phyloP scores from a whole-genome alignment of 306 rosid genomes.

The Biancaea sappan region DNA sequence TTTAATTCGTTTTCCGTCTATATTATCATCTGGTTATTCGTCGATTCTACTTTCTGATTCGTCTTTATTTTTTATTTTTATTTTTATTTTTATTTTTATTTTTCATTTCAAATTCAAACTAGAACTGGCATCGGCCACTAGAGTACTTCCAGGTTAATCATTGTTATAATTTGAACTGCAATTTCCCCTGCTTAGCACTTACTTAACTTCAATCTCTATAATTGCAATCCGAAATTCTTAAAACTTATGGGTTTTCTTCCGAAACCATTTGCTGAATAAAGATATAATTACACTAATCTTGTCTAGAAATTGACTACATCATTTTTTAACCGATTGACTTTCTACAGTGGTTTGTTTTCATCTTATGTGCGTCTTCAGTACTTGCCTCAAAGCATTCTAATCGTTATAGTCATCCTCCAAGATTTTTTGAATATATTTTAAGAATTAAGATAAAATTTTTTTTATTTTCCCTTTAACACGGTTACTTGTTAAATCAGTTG shows the following conservation, averaged over 20 bases:
- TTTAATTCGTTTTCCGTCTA: neutral
- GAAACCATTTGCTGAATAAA: neutral
- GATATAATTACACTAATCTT: neutral
- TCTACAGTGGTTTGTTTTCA: neutral
- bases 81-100: neutral
- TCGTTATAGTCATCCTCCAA: neutral
- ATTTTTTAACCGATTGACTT: neutral
- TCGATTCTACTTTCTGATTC: constrained; percentile 9
- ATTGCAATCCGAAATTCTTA: neutral
- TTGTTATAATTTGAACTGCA: neutral
- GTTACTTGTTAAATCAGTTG: neutral
- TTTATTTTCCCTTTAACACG: neutral
- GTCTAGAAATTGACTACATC: too few relatives aligned
- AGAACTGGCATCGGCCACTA: neutral
- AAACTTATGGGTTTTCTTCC: neutral
- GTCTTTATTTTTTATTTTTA: neutral
- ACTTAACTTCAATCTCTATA: neutral
- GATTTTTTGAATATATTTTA: neutral
- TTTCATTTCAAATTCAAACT: neutral
- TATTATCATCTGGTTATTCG: constrained; percentile 41
- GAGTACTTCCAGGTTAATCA: neutral
- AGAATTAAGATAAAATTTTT: neutral
- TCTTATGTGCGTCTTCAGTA: neutral
- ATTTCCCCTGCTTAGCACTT: neutral
- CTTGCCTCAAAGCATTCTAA: neutral